These are phyloP conservation scores for Phytophthora palmivora DNA, from an alignment of 352 stramenopile species.

Conservation along the genomic window DNA sequence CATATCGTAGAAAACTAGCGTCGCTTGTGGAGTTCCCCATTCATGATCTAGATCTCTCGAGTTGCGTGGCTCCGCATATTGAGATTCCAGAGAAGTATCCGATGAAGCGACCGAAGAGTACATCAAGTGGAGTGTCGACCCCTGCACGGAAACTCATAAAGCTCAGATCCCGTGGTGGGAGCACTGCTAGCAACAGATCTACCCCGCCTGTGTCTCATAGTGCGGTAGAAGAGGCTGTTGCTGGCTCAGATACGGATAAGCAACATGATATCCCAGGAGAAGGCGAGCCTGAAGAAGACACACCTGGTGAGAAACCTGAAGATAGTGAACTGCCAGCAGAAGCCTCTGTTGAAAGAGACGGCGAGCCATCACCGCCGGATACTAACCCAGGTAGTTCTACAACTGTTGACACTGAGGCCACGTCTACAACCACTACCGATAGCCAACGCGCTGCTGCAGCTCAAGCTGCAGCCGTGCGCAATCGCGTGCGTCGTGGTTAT, in stretches of 20 bases:
- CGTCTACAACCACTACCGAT: constrained; percentile 23
- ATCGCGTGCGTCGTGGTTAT: constrained; percentile 81
- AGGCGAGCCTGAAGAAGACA: constrained; percentile 21
- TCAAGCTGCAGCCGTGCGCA: constrained; percentile 53
- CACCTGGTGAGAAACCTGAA: constrained; percentile 26
- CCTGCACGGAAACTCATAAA: constrained; percentile 43
- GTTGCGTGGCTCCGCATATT: constrained; percentile 87
- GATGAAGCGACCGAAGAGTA: constrained; percentile 57
- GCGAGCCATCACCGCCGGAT: constrained; percentile 13
- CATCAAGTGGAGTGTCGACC: constrained; percentile 20
- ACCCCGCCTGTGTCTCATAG: constrained; percentile 20
- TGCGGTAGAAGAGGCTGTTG: constrained; percentile 18
- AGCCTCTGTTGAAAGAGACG: constrained; percentile 16
- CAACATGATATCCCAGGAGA: constrained; percentile 6
- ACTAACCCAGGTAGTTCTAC: constrained; percentile 15
- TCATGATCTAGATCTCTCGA: constrained; percentile 93
- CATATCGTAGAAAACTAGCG: constrained; percentile 85
- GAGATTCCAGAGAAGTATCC: constrained; percentile 85
- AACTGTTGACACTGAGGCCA: constrained; percentile 16
- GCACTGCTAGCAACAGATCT: constrained; percentile 29
- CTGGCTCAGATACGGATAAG: constrained; percentile 14
- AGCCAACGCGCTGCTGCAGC: constrained; percentile 34
- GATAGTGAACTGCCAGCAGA: constrained; percentile 26
- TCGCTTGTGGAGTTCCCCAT: constrained; percentile 97
- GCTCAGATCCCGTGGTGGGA: constrained; percentile 36